Evolutionary conservation across 345 rosid genomes (phyloP), one percentile per base, ranked within the genome.

Genomic region (Arabis hirsuta): DNA sequence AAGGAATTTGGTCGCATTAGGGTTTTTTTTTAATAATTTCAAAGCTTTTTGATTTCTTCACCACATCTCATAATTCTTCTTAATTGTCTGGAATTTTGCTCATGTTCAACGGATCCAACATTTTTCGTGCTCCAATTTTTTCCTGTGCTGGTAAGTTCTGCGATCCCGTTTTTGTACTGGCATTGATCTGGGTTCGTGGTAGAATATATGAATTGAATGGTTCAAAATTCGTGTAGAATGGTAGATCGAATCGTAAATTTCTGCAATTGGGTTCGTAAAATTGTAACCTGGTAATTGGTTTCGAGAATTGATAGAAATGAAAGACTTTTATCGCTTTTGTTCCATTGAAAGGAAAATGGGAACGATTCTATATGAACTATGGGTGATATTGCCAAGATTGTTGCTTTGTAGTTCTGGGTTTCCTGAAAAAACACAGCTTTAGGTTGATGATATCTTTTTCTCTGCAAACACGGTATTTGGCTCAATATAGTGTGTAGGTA

Each of bases 111-210:
- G 48, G n/a, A 59, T 68, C 54, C 24, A 38, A 54, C 8, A 13
- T 51, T 62, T 8, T 32, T 12, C n/a, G 29, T 46, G 44, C 58
- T 38, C 42, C 12, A 39, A 46, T 55, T 54, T 38, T 27, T 19
- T 41, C 48, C 7, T 54, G 34, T 75, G 69, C 58, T 46, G 70
- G 79, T 75, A 62, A 75, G 70, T 47, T 75, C 26, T 46, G 13
- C 29, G 58, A 54, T 68, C 39, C n/a, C 27, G 19, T 32, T 73
- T 47, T 6, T 27, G 24, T 29, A 46, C 50, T 61, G 38, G 56
- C 53, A 54, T 62, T 69, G 27, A 67, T 74, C 34, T 60, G 64
- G 44, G 65, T 69, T 68, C 13, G 7, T 52, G 5, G 27, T 73
- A 5, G 24, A 55, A 14, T 55, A 1, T 14, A 12, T 46, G 7